These are phyloP conservation scores for Hirsutella thompsonii DNA, from an alignment of 2,329 filamentous ascomycete genomes.

Conservation along the genomic window DNA sequence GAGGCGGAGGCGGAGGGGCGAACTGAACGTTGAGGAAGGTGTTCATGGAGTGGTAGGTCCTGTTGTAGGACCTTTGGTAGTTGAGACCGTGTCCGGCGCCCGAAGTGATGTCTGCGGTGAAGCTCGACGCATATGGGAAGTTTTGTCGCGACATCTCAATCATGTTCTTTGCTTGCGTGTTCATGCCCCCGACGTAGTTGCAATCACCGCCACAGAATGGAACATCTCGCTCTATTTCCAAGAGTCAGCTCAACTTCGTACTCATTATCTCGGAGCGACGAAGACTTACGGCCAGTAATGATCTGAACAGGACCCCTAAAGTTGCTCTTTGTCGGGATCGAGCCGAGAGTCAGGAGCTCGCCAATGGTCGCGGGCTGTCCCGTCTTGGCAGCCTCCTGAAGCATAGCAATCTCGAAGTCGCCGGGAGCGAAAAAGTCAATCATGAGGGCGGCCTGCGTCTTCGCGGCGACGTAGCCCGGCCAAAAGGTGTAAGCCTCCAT, in stretches of 20 bases:
- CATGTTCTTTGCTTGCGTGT: slow-evolving; percentile 23
- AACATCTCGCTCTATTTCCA: slow-evolving; percentile 26
- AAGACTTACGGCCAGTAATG: slow-evolving; percentile 37
- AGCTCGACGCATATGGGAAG: slow-evolving; percentile 31
- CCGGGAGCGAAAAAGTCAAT: slow-evolving; percentile 38
- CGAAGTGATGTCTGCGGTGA: slow-evolving; percentile 40
- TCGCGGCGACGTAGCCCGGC: slow-evolving; percentile 39
- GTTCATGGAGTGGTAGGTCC: slow-evolving; percentile 21
- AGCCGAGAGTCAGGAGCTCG: slow-evolving; percentile 43
- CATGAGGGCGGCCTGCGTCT: slow-evolving; percentile 33
- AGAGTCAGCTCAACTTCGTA: neutral
- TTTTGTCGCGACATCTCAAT: slow-evolving; percentile 25
- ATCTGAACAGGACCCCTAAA: slow-evolving; percentile 44
- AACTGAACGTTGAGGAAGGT: slow-evolving; percentile 14
- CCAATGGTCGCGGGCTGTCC: slow-evolving; percentile 45
- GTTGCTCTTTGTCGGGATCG: slow-evolving; percentile 16
- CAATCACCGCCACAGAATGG: slow-evolving; percentile 53
- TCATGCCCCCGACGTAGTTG: slow-evolving; percentile 25
- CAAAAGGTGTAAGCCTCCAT: slow-evolving; percentile 19
- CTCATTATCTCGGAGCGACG: neutral
- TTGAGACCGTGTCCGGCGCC: slow-evolving; percentile 38
- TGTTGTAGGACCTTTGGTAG: slow-evolving; percentile 21
- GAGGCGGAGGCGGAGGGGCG: too few relatives aligned
- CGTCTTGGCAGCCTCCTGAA: slow-evolving; percentile 28
- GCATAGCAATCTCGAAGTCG: slow-evolving; percentile 40